These are phyloP conservation scores for Aspergillus proliferans DNA, from an alignment of 2,329 filamentous ascomycete genomes.

Conservation along the genomic window DNA sequence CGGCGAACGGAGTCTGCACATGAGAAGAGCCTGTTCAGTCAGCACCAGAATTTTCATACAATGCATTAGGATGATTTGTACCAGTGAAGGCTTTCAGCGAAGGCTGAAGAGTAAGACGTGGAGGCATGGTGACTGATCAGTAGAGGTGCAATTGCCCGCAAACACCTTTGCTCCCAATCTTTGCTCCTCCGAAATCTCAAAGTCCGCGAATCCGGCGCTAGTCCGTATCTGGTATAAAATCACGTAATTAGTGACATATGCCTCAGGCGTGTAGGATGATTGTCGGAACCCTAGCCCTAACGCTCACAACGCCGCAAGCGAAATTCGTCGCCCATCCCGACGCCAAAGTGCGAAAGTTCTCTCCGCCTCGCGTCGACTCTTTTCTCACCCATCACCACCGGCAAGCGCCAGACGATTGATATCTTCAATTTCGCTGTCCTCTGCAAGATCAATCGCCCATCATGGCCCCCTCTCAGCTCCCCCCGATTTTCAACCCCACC, in stretches of 20 bases:
- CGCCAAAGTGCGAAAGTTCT: conserved; percentile 21
- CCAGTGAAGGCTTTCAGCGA: conserved; percentile 56
- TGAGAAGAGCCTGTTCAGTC: conserved; percentile 21
- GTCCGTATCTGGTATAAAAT: conserved; percentile 4
- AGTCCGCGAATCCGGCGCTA: conserved; percentile 20
- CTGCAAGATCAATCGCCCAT: conserved; percentile 54
- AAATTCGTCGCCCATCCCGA: conserved; percentile 23
- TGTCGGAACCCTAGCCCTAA: conserved; percentile 31
- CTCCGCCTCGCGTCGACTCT: conserved; percentile 22
- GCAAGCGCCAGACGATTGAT: conserved; percentile 44
- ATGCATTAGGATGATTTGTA: conserved; percentile 26
- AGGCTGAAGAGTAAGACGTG: conserved; percentile 57
- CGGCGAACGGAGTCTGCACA: conserved; percentile 41
- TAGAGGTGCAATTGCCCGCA: conserved; percentile 1
- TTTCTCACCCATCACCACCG: conserved; percentile 29
- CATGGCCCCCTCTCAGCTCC: conserved; percentile 94
- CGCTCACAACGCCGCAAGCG: conserved; percentile 34
- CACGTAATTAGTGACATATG: neutral
- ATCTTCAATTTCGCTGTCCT: conserved; percentile 31
- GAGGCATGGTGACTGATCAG: conserved; percentile 52
- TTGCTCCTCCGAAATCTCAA: conserved; percentile 25
- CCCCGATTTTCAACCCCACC: conserved; percentile 93
- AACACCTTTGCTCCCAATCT: conserved; percentile 8
- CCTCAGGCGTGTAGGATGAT: conserved; percentile 5
- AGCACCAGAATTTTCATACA: conserved; percentile 21